Evolutionary conservation across 495 filamentous ascomycete genomes (phyloP).

Genomic region (Lichenothelia convexa): DNA sequence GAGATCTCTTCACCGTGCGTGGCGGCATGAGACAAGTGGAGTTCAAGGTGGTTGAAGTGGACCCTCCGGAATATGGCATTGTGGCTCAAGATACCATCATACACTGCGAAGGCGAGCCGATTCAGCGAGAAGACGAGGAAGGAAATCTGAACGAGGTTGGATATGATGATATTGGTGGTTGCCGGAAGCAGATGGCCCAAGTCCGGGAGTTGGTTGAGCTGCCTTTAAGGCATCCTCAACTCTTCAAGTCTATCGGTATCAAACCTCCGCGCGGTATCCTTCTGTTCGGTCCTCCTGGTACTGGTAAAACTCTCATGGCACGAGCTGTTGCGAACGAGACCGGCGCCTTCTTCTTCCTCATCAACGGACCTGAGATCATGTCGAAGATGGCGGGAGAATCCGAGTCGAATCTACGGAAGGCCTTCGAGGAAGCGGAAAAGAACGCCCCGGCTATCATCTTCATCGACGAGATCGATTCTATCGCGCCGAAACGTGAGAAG

Average conservation of each 20-base stretch:
- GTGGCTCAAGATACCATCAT: conserved; percentile 97
- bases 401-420: conserved; percentile 91
- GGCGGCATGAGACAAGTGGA: conserved; percentile 98
- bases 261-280: conserved; percentile 98
- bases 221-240: conserved; percentile 85
- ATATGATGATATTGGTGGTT: conserved; percentile 98
- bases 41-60: conserved; percentile 98
- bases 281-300: conserved; percentile 93
- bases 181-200: conserved; percentile 99
- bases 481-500: conserved; percentile 98
- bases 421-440: conserved; percentile 98
- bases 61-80: conserved; percentile 94
- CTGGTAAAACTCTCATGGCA: conserved; percentile 98
- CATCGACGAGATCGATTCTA: conserved; percentile 98
- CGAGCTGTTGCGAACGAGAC: conserved; percentile 98
- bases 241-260: conserved; percentile 99
- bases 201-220: conserved; percentile 96
- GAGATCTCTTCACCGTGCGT: conserved; percentile 89
- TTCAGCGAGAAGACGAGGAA: conserved; percentile 97
- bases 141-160: conserved; percentile 97
- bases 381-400: conserved; percentile 99
- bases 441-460: conserved; percentile 99
- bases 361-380: conserved; percentile 99
- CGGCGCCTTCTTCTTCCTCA: conserved; percentile 96
- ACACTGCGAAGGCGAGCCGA: conserved; percentile 96